These are phyloP conservation scores for Penicillium turbatum DNA, from an alignment of 495 filamentous ascomycete species.

Conservation along the genomic window DNA sequence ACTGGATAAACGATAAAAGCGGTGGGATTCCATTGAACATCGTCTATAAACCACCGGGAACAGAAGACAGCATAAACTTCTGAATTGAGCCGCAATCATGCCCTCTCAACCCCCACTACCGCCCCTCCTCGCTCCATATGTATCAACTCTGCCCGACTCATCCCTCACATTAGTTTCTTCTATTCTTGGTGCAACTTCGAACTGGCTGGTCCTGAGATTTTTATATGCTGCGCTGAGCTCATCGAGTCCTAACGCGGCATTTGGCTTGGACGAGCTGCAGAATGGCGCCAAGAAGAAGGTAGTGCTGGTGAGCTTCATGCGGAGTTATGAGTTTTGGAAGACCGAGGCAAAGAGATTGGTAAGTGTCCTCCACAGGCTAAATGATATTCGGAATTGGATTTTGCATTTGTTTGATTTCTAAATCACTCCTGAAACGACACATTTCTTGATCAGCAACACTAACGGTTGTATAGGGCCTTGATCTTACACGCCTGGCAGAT, in stretches of 20 bases:
- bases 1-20: neutral
- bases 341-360: slow-evolving; percentile 58
- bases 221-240: slow-evolving; percentile 52
- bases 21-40: neutral
- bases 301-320: slow-evolving; percentile 74
- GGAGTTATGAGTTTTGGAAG: slow-evolving; percentile 72
- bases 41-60: neutral
- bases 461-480: slow-evolving; percentile 51
- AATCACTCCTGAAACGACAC: neutral
- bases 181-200: slow-evolving; percentile 64
- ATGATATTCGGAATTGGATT: neutral
- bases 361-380: slow-evolving; percentile 17
- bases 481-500: slow-evolving; percentile 56
- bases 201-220: slow-evolving; percentile 69
- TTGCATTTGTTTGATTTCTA: neutral
- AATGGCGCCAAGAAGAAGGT: slow-evolving; percentile 47
- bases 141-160: slow-evolving; percentile 38
- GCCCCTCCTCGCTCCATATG: slow-evolving; percentile 63
- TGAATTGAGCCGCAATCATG: slow-evolving; percentile 27
- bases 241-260: slow-evolving; percentile 17
- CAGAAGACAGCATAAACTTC: neutral
- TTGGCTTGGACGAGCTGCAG: slow-evolving; percentile 21
- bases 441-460: slow-evolving; percentile 5
- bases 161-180: slow-evolving; percentile 71
- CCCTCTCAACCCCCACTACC: slow-evolving; percentile 55